These are phyloP conservation scores for Hamamelis virginiana DNA, from an alignment of 164 flowering plant species.

Conservation along the genomic window DNA sequence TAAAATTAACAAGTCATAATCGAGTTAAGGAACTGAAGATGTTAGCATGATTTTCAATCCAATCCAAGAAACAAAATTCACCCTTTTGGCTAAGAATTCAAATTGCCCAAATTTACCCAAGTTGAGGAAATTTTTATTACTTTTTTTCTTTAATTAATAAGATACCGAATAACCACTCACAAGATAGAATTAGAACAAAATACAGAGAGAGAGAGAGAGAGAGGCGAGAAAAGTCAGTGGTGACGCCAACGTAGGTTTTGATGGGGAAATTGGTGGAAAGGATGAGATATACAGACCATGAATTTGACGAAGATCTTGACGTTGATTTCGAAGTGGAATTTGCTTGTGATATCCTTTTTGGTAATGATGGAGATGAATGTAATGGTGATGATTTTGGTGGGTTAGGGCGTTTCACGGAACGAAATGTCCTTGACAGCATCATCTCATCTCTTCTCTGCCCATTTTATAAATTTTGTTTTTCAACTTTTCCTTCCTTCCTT, in stretches of 20 bases:
- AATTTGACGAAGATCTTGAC: conserved; percentile 7
- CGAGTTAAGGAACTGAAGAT: not conserved
- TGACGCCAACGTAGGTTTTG: conserved; percentile 77
- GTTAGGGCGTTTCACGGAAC: conserved; percentile 20
- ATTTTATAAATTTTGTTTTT: not conserved
- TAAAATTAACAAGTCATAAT: too few species aligned
- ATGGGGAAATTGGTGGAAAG: conserved; percentile 63
- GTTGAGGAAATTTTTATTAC: too few species aligned
- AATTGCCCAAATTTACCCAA: not conserved
- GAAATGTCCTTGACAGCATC: conserved; percentile 25
- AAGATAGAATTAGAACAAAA: too few species aligned
- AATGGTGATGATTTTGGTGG: not conserved
- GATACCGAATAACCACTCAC: too few species aligned
- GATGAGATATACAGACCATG: conserved; percentile 73
- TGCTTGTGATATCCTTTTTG: not conserved
- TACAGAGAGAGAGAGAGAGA: not conserved
- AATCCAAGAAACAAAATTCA: not conserved
- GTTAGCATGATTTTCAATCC: not conserved
- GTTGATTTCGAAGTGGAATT: too few species aligned
- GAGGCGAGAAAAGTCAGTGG: conserved; percentile 69
- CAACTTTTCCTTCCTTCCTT: too few species aligned
- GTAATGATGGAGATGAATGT: too few species aligned
- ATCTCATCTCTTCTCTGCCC: conserved; percentile 2
- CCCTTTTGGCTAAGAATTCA: not conserved
- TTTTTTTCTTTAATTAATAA: too few species aligned